Conservation (phyloP, 1,284 basidiomycete species). For the Marasmius tenuissimus region DNA sequence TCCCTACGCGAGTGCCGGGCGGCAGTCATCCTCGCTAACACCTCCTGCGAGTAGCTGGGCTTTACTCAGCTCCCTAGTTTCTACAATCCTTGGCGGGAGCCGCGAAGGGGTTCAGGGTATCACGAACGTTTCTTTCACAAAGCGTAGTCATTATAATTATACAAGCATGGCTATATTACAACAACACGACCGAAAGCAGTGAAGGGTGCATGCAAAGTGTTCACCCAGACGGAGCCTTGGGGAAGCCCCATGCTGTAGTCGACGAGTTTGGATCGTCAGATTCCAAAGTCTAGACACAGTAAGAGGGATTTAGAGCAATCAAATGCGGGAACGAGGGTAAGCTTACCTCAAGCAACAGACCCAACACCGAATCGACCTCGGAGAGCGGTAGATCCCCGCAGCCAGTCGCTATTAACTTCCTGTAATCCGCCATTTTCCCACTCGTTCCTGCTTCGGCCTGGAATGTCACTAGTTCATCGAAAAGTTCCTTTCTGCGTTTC, state of each 20-base stretch:
- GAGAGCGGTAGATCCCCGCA: constrained; percentile 85
- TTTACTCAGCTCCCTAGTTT: too few relatives aligned
- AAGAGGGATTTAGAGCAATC: constrained; percentile 2
- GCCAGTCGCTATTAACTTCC: constrained; percentile 82
- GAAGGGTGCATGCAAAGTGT: neutral
- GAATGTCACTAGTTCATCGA: constrained; percentile 75
- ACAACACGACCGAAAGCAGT: neutral
- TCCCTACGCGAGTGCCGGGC: neutral
- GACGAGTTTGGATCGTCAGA: constrained; percentile 69
- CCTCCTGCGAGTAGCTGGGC: too few relatives aligned
- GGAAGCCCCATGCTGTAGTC: constrained; percentile 40
- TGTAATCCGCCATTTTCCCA: constrained; percentile 85
- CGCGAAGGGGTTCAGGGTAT: too few relatives aligned
- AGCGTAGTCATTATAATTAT: neutral
- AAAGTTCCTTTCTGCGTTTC: constrained; percentile 67
- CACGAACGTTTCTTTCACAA: too few relatives aligned
- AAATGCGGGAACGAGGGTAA: neutral
- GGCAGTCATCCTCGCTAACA: neutral
- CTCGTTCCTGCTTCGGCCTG: constrained; percentile 89
- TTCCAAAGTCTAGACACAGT: constrained; percentile 58
- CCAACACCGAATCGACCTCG: constrained; percentile 84
- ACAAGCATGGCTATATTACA: neutral
- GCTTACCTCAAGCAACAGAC: constrained; percentile 80
- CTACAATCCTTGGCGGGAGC: too few relatives aligned
- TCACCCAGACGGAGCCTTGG: constrained; percentile 3